These are phyloP conservation scores for Sorghum bicolor DNA, from an alignment of 176 grass and related monocot species.

Conservation along the genomic window DNA sequence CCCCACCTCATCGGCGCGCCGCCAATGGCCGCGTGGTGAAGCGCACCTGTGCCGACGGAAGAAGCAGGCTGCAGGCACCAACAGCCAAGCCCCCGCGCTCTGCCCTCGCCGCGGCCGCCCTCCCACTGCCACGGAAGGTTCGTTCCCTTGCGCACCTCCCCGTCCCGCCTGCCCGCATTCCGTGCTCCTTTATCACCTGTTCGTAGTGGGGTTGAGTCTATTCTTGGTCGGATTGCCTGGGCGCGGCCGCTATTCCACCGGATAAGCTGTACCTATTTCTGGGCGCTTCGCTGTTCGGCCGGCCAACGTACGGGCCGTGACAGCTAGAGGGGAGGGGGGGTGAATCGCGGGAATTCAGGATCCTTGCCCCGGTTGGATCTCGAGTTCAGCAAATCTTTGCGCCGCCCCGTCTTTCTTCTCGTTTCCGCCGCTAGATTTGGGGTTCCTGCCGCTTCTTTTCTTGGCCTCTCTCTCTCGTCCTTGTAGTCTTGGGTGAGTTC, in stretches of 20 bases:
- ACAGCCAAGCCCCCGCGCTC: not conserved
- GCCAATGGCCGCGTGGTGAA: constrained; percentile 10
- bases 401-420: not conserved
- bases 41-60: not conserved
- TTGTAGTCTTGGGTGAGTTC: not conserved
- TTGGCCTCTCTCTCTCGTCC: not conserved
- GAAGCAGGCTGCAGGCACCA: not conserved
- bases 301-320: not conserved
- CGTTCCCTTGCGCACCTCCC: not conserved
- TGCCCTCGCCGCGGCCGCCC: not conserved
- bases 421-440: constrained; percentile 17
- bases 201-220: not conserved
- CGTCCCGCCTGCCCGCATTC: constrained; percentile 9
- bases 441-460: not conserved
- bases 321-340: not conserved
- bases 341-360: constrained; percentile 16
- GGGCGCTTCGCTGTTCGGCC: constrained; percentile 2
- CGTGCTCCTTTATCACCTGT: not conserved
- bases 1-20: not conserved
- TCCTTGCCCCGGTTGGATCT: constrained; percentile 27
- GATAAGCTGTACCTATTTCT: constrained; percentile 9
- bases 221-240: constrained; percentile 10
- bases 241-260: not conserved
- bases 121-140: constrained; percentile 15
- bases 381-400: not conserved